These are phyloP conservation scores for Talaromyces pinophilus DNA, from an alignment of 2,329 filamentous ascomycete species.

Conservation along the genomic window DNA sequence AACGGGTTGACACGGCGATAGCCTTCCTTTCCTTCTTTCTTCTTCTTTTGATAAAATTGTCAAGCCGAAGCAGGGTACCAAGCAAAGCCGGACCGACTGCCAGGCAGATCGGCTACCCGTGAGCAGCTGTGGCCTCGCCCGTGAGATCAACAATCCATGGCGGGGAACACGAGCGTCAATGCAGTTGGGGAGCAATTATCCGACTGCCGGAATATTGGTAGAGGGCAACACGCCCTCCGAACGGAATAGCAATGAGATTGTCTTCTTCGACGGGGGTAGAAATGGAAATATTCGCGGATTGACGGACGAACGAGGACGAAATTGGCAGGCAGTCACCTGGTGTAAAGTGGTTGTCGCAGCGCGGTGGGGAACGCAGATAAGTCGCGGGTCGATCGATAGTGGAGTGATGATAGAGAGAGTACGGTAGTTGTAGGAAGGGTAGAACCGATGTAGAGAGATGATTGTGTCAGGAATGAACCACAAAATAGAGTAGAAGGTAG, in stretches of 20 bases:
- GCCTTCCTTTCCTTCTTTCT: not conserved
- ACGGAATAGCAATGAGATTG: not conserved
- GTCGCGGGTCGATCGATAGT: constrained; percentile 18
- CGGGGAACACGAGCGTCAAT: constrained; percentile 26
- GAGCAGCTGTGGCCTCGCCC: constrained; percentile 44
- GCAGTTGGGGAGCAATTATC: constrained; percentile 18
- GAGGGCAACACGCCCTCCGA: constrained; percentile 10
- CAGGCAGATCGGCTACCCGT: constrained; percentile 48
- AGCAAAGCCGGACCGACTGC: constrained; percentile 45
- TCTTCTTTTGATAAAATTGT: not conserved
- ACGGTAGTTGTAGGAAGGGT: not conserved
- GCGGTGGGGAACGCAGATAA: constrained; percentile 19
- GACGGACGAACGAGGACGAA: constrained; percentile 3
- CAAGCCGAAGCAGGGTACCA: constrained; percentile 20
- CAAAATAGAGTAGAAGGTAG: not conserved
- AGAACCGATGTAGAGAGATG: not conserved
- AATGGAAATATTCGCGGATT: not conserved
- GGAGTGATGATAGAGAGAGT: constrained; percentile 10
- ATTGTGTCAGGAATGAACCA: not conserved
- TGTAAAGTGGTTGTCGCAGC: constrained; percentile 15
- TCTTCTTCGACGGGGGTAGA: not conserved
- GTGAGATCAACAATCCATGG: constrained; percentile 45
- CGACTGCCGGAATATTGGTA: constrained; percentile 11
- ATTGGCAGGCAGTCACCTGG: not conserved
- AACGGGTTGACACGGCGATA: constrained; percentile 17